Evolutionary conservation across 371 early-diverging fungal genomes (phyloP).

Genomic region (Mucor sp.): DNA sequence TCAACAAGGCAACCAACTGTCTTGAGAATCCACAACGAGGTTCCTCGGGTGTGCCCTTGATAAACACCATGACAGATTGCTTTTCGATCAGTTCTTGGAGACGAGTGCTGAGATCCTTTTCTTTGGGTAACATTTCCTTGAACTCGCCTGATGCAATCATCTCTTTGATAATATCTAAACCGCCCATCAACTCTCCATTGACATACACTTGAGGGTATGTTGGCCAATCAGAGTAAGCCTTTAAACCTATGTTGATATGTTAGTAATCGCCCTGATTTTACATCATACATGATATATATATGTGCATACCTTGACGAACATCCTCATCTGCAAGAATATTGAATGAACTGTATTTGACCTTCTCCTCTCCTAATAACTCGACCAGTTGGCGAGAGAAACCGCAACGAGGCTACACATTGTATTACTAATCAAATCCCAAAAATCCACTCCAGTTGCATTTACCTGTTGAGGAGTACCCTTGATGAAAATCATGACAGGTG

Average conservation of each 20-base stretch:
- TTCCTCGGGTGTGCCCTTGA: conserved; percentile 89
- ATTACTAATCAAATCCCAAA: conserved; percentile 2
- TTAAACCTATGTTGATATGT: conserved; percentile 55
- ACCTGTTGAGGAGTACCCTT: conserved; percentile 87
- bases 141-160: conserved; percentile 81
- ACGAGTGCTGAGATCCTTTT: conserved; percentile 73
- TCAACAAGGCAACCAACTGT: conserved; percentile 70
- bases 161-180: conserved; percentile 90
- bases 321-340: conserved; percentile 91
- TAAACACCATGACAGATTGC: conserved; percentile 86
- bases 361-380: conserved; percentile 67
- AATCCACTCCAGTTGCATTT: conserved; percentile 3
- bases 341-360: conserved; percentile 79
- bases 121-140: conserved; percentile 56
- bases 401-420: conserved; percentile 60
- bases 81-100: conserved; percentile 70
- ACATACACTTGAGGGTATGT: conserved; percentile 93
- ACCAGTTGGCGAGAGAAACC: conserved; percentile 79
- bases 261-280: neutral
- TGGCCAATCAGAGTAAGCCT: conserved; percentile 88
- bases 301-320: conserved; percentile 80
- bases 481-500: conserved; percentile 89
- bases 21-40: conserved; percentile 91
- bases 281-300: neutral
- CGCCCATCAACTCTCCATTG: conserved; percentile 86